Percentiles rank a stretch among this genome's conserved stretches.
phyloP scores from a whole-genome alignment of 345 rosid genomes.

The Eucalyptus urophylla region DNA sequence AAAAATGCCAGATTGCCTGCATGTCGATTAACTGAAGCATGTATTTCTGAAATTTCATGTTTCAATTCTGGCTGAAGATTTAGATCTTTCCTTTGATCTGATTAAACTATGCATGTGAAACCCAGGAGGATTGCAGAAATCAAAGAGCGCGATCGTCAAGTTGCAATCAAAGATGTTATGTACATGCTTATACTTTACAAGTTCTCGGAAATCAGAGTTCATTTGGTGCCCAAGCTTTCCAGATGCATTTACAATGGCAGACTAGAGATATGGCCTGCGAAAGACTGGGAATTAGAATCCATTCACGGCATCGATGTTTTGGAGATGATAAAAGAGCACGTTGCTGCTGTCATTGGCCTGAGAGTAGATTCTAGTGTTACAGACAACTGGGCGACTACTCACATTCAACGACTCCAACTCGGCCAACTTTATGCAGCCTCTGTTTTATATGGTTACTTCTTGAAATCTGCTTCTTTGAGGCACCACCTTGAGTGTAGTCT shows the following conservation, averaged over 20 bases:
- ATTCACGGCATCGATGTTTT: constrained; percentile 55
- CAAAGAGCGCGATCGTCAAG: constrained; percentile 51
- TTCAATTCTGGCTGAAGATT: background rate
- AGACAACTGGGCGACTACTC: constrained; percentile 79
- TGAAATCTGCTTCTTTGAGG: constrained; percentile 71
- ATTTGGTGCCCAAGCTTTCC: constrained; percentile 78
- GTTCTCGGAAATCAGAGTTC: constrained; percentile 79
- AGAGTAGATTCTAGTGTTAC: constrained; percentile 63
- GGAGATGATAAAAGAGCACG: constrained; percentile 69
- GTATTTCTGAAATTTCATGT: background rate
- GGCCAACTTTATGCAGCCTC: constrained; percentile 52
- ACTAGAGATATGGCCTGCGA: constrained; percentile 82
- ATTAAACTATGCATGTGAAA: constrained; percentile 1
- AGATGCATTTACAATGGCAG: constrained; percentile 72
- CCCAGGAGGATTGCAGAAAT: constrained; percentile 74
- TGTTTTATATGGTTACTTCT: constrained; percentile 71
- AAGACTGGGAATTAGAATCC: constrained; percentile 92
- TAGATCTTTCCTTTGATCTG: background rate
- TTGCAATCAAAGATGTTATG: constrained; percentile 82
- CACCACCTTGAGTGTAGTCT: constrained; percentile 49
- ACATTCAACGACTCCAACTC: constrained; percentile 39
- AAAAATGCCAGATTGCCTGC: background rate
- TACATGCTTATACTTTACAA: constrained; percentile 71
- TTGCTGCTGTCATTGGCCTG: constrained; percentile 60
- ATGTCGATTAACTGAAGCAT: background rate